A percentile compares a stretch with the other conserved stretches of the same genome.
phyloP scores from a whole-genome alignment of 148 eudicot species.

The Dysphania ambrosioides region DNA sequence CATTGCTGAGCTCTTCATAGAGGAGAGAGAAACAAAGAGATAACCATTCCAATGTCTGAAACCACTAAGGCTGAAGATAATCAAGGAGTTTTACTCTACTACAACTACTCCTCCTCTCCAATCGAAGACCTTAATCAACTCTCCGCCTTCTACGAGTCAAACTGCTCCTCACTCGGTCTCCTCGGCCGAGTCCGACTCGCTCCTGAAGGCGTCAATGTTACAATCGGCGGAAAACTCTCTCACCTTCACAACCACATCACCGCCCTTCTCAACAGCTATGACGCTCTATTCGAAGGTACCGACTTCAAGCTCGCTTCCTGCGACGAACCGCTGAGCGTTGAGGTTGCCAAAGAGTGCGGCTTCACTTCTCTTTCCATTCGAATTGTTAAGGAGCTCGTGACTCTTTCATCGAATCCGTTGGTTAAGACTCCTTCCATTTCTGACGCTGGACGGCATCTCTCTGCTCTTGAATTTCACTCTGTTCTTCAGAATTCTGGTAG shows the following conservation, averaged over 20 bases:
- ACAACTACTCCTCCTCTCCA: slow-evolving; percentile 55
- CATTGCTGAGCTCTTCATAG: background rate
- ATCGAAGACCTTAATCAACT: slow-evolving; percentile 53
- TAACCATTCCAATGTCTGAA: background rate
- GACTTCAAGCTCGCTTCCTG: slow-evolving; percentile 94
- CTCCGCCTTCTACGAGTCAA: slow-evolving; percentile 57
- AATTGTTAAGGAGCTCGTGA: slow-evolving; percentile 89
- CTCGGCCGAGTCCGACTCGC: slow-evolving; percentile 95
- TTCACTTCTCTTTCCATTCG: slow-evolving; percentile 83
- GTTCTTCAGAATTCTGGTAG: slow-evolving; percentile 68
- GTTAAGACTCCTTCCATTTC: slow-evolving; percentile 59
- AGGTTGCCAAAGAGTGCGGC: slow-evolving; percentile 85
- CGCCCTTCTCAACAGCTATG: slow-evolving; percentile 38
- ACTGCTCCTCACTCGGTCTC: slow-evolving; percentile 70
- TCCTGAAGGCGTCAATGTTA: slow-evolving; percentile 84
- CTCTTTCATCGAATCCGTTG: slow-evolving; percentile 63
- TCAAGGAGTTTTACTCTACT: slow-evolving; percentile 73
- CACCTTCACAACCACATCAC: slow-evolving; percentile 64
- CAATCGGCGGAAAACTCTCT: slow-evolving; percentile 71
- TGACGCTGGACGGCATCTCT: slow-evolving; percentile 79
- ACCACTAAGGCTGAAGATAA: background rate
- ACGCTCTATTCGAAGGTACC: slow-evolving; percentile 59
- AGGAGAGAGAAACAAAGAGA: background rate
- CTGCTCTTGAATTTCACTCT: slow-evolving; percentile 85
- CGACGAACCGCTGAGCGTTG: slow-evolving; percentile 50